These are phyloP conservation scores for Orychophragmus violaceus DNA, from an alignment of 345 rosid genomes.

Conservation along the genomic window DNA sequence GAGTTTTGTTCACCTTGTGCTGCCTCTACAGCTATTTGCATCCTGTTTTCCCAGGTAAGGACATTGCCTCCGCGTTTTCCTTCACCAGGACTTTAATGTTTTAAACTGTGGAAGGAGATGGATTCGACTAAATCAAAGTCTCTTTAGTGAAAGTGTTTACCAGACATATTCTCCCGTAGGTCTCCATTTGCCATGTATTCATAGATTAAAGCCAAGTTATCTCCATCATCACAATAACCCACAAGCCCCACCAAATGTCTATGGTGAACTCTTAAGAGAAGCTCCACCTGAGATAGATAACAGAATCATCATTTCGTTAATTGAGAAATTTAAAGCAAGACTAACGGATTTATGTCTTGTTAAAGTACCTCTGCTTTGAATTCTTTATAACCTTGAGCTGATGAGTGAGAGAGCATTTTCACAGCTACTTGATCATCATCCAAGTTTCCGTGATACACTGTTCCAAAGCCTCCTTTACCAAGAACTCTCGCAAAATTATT, in stretches of 20 bases:
- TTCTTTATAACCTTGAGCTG: conserved; percentile 34
- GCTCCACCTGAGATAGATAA: conserved; percentile 33
- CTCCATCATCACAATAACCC: conserved; percentile 45
- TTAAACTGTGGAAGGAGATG: not conserved
- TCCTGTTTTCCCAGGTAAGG: conserved; percentile 43
- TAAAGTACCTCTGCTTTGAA: conserved; percentile 32
- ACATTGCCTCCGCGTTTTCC: conserved; percentile 11
- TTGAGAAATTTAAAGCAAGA: not conserved
- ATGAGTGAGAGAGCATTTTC: conserved; percentile 32
- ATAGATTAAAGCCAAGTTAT: conserved; percentile 37
- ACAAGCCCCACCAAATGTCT: conserved; percentile 40
- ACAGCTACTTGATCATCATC: conserved; percentile 25
- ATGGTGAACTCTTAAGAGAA: conserved; percentile 45
- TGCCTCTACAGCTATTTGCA: conserved; percentile 42
- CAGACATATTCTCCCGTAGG: conserved; percentile 36
- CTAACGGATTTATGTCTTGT: not conserved
- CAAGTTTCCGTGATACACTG: conserved; percentile 25
- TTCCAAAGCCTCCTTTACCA: conserved; percentile 34
- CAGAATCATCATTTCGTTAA: not conserved
- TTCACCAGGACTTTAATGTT: not conserved
- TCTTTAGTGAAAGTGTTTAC: conserved; percentile 8
- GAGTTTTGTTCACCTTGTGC: conserved; percentile 42
- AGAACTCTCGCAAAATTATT: conserved; percentile 25
- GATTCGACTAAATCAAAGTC: not conserved
- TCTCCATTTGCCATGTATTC: conserved; percentile 49